Conservation (phyloP, 352 stramenopile species). For the Globisporangium okanoganense region DNA sequence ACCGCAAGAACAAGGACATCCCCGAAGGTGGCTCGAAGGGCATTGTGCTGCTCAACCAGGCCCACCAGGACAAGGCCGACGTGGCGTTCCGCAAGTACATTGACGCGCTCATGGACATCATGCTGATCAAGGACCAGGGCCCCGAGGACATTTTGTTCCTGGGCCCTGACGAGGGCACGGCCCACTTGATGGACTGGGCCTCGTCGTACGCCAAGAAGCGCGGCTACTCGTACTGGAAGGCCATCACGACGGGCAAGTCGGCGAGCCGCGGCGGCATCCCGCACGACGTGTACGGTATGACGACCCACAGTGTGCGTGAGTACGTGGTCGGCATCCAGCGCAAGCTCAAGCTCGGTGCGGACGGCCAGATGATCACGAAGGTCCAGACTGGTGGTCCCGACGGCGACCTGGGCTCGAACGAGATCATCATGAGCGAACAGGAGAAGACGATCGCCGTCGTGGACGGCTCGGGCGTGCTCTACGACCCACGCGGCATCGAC, state of each 20-base stretch:
- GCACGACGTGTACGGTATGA: slow-evolving; percentile 98
- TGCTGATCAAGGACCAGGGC: slow-evolving; percentile 94
- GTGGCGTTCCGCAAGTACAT: slow-evolving; percentile 95
- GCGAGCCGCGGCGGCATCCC: slow-evolving; percentile 94
- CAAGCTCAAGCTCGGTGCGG: slow-evolving; percentile 87
- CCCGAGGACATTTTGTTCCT: slow-evolving; percentile 97
- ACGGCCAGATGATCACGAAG: slow-evolving; percentile 90
- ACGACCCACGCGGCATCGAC: slow-evolving; percentile 94
- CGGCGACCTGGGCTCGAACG: slow-evolving; percentile 97
- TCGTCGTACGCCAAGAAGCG: slow-evolving; percentile 91
- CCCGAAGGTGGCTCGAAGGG: slow-evolving; percentile 97
- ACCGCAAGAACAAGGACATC: slow-evolving; percentile 99
- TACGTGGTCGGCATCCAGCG: slow-evolving; percentile 94
- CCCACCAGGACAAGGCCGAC: slow-evolving; percentile 82
- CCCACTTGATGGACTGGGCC: slow-evolving; percentile 96
- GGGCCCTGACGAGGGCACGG: slow-evolving; percentile 97
- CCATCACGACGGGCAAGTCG: slow-evolving; percentile 97
- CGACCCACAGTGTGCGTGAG: slow-evolving; percentile 95
- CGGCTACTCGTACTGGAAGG: slow-evolving; percentile 93
- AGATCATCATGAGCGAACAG: slow-evolving; percentile 95
- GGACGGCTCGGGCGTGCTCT: slow-evolving; percentile 92
- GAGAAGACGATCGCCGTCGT: slow-evolving; percentile 96
- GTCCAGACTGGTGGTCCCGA: slow-evolving; percentile 97
- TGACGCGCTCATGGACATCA: slow-evolving; percentile 95
- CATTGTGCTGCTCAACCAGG: slow-evolving; percentile 93